Percentiles rank a stretch among this genome's conserved stretches.
Conservation (phyloP, 495 filamentous ascomycete genomes). For the Sphaerosporella brunnea region DNA sequence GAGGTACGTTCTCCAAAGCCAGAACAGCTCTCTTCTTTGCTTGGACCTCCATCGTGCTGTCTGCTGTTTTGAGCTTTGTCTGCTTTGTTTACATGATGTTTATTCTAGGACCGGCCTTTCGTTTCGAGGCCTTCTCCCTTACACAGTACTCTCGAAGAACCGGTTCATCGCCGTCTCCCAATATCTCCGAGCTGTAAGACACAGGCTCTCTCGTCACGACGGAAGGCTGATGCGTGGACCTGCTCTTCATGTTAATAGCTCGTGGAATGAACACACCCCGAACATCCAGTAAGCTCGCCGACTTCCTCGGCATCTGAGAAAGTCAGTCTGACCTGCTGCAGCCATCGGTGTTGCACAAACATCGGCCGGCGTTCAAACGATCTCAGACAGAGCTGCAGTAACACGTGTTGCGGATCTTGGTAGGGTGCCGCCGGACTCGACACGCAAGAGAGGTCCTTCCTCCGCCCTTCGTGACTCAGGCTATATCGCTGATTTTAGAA, state of each 20-base stretch:
- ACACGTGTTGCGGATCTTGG: neutral
- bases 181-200: neutral
- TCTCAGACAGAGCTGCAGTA: neutral
- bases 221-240: too few relatives aligned
- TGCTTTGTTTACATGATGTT: too few relatives aligned
- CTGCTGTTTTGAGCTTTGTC: too few relatives aligned
- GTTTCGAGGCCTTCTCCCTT: slow-evolving; percentile 19
- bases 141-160: too few relatives aligned
- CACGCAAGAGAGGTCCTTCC: neutral
- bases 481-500: slow-evolving; percentile 1
- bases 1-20: too few relatives aligned
- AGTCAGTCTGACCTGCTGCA: neutral
- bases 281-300: slow-evolving; percentile 1
- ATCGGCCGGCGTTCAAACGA: neutral
- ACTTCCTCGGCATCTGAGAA: too few relatives aligned
- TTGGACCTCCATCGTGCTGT: too few relatives aligned
- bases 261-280: too few relatives aligned
- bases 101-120: slow-evolving; percentile 14
- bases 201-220: too few relatives aligned
- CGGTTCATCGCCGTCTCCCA: neutral
- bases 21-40: too few relatives aligned
- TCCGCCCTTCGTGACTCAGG: neutral
- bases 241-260: too few relatives aligned
- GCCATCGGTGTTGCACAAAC: neutral
- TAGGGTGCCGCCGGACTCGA: neutral